Conservation (phyloP, 2,329 filamentous ascomycete species). For the Diaporthe velutina region DNA sequence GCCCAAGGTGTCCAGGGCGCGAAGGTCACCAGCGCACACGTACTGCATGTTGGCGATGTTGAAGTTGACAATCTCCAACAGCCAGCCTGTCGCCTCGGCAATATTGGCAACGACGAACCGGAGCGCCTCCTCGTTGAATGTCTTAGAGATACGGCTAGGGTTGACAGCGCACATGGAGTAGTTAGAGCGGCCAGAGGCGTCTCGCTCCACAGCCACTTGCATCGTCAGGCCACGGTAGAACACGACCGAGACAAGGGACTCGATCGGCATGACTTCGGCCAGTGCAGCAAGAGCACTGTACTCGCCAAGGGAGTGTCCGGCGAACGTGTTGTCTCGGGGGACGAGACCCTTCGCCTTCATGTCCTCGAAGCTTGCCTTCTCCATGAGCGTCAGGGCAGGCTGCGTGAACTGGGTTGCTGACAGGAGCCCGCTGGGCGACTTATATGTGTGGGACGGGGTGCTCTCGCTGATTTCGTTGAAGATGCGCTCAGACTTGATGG, state of each 20-base stretch:
- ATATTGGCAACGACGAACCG: slow-evolving; percentile 98
- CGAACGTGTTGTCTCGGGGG: slow-evolving; percentile 95
- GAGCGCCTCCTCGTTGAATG: slow-evolving; percentile 96
- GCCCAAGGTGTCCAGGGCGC: slow-evolving; percentile 78
- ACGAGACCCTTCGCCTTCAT: slow-evolving; percentile 98
- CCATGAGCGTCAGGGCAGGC: slow-evolving; percentile 97
- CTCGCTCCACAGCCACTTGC: slow-evolving; percentile 98
- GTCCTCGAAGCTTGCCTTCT: slow-evolving; percentile 99
- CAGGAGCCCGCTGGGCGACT: slow-evolving; percentile 91
- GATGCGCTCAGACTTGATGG: slow-evolving; percentile 98
- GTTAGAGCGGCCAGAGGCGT: slow-evolving; percentile 92
- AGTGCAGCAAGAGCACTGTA: slow-evolving; percentile 97
- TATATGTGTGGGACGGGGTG: slow-evolving; percentile 96
- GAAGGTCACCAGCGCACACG: slow-evolving; percentile 78
- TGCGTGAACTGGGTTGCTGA: slow-evolving; percentile 99
- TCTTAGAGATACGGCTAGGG: slow-evolving; percentile 97
- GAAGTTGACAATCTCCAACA: slow-evolving; percentile 99
- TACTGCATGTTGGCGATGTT: slow-evolving; percentile 84
- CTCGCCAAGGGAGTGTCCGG: slow-evolving; percentile 97
- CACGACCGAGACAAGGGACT: slow-evolving; percentile 96
- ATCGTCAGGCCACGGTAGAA: slow-evolving; percentile 99
- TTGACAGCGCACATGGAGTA: slow-evolving; percentile 99
- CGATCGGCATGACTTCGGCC: slow-evolving; percentile 99
- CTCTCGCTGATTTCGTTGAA: slow-evolving; percentile 97
- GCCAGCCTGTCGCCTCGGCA: slow-evolving; percentile 91